A percentile compares a stretch with the other conserved stretches of the same genome.
phyloP scores from a whole-genome alignment of 768 basidiomycete genomes.

The Suillus luteus region DNA sequence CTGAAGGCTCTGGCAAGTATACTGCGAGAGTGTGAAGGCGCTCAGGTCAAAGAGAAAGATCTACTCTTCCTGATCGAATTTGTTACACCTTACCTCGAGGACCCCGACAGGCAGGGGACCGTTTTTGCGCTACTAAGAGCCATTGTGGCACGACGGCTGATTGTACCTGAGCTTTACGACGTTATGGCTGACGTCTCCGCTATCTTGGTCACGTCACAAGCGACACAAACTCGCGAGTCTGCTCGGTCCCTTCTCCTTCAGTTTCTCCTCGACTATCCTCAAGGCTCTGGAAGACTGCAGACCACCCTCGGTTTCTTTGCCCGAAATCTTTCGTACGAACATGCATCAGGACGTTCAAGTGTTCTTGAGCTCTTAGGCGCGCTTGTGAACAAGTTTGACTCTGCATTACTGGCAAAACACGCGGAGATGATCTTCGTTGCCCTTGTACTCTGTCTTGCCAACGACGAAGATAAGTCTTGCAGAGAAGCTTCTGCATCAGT shows the following conservation, averaged over 20 bases:
- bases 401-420: slow-evolving; percentile 71
- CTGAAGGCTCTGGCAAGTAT: slow-evolving; percentile 85
- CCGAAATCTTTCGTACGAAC: slow-evolving; percentile 86
- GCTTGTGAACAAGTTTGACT: slow-evolving; percentile 82
- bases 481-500: slow-evolving; percentile 86
- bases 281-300: slow-evolving; percentile 87
- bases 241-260: slow-evolving; percentile 88
- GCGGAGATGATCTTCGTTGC: slow-evolving; percentile 89
- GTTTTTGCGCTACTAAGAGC: slow-evolving; percentile 89
- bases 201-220: slow-evolving; percentile 92
- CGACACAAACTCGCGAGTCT: slow-evolving; percentile 85
- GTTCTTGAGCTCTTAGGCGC: slow-evolving; percentile 92
- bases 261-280: slow-evolving; percentile 96
- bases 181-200: slow-evolving; percentile 92
- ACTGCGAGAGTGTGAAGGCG: slow-evolving; percentile 83
- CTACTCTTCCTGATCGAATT: slow-evolving; percentile 85
- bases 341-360: slow-evolving; percentile 90
- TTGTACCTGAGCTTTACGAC: slow-evolving; percentile 96
- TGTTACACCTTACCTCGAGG: slow-evolving; percentile 87
- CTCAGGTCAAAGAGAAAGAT: slow-evolving; percentile 87
- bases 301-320: slow-evolving; percentile 90
- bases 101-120: slow-evolving; percentile 78
- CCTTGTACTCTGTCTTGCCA: slow-evolving; percentile 90
- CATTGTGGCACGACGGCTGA: slow-evolving; percentile 87
- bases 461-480: slow-evolving; percentile 90